Evolutionary conservation across 495 filamentous ascomycete genomes (phyloP), one percentile per base, ranked within the genome.

Genomic region (Xylaria curta): DNA sequence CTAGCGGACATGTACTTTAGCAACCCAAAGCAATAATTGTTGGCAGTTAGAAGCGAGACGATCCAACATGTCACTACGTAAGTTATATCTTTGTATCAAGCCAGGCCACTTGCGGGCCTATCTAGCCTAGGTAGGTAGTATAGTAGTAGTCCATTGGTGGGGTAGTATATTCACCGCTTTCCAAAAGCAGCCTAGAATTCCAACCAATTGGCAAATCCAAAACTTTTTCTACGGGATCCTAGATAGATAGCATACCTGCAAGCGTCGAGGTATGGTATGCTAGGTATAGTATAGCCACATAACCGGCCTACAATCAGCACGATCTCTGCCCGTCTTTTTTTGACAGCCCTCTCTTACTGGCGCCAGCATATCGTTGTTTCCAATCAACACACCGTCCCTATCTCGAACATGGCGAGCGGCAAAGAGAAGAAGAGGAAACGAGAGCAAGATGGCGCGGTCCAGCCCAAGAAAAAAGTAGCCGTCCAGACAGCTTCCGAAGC

Each of bases 381-480:
- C 24, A 60, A 42, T 17, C 12, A 4, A 1, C 42, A 24, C 21
- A 63, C 36, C 4, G 26, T 51, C n/a, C 17, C 1, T 24, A 8
- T 7, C 28, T 61, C 8, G 65, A 84, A 54, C 66, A 91, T 90
- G 88, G 79, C 85, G 9, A 85, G 86, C 44, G 83, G 82, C 61
- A 83, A 86, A 40, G 87, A 89, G 56, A 91, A 92, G 79, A 97
- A 97, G 85, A 87, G 93, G 71, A 94, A 94, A 83, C 87, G 91
- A 73, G 76, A 79, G 42, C 87, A 85, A 3, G 88, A 90, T 26
- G 83, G 80, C 17, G 78, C 81, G 46, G 26, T 75, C 2, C 71
- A 80, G 12, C 85, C 86, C 24, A 88, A 85, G 76, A 94, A 94
- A 76, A 92, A 89, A 81, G 82, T 88, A 63, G 86, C 87, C 33